Evolutionary conservation across 192 early-diverging fungal genomes (phyloP).

Genomic region (Jimgerdemannia flammicorona): DNA sequence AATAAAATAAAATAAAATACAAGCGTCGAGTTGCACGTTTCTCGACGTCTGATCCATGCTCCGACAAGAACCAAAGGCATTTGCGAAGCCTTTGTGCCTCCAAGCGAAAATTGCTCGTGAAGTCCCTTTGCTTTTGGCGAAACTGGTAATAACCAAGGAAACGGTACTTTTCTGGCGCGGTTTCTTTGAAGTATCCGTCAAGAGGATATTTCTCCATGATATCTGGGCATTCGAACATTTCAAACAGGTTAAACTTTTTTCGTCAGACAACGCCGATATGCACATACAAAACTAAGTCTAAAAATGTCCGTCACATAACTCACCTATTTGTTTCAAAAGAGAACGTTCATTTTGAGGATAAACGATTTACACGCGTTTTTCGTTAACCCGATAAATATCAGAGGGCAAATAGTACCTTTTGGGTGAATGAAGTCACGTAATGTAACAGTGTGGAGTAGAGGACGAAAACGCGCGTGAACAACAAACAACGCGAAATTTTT

Average conservation of each 20-base stretch:
- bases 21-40: not conserved
- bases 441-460: too few relatives aligned
- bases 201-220: not conserved
- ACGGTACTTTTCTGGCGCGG: slow-evolving; percentile 16
- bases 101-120: slow-evolving; percentile 16
- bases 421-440: too few relatives aligned
- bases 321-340: too few relatives aligned
- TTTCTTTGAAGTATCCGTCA: slow-evolving; percentile 17
- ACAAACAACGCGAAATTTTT: too few relatives aligned
- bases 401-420: too few relatives aligned
- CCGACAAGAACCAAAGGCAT: slow-evolving; percentile 5
- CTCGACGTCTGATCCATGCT: slow-evolving; percentile 5
- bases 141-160: slow-evolving; percentile 22
- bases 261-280: too few relatives aligned
- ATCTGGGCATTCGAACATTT: not conserved
- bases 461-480: too few relatives aligned
- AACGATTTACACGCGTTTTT: too few relatives aligned
- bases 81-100: slow-evolving; percentile 20
- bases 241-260: not conserved
- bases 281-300: too few relatives aligned
- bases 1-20: not conserved
- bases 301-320: too few relatives aligned
- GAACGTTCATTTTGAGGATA: too few relatives aligned
- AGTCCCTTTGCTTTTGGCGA: slow-evolving; percentile 16
- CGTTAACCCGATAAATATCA: too few relatives aligned